Evolutionary conservation across 768 basidiomycete genomes (phyloP).

Genomic region (Termitomyces sp.): DNA sequence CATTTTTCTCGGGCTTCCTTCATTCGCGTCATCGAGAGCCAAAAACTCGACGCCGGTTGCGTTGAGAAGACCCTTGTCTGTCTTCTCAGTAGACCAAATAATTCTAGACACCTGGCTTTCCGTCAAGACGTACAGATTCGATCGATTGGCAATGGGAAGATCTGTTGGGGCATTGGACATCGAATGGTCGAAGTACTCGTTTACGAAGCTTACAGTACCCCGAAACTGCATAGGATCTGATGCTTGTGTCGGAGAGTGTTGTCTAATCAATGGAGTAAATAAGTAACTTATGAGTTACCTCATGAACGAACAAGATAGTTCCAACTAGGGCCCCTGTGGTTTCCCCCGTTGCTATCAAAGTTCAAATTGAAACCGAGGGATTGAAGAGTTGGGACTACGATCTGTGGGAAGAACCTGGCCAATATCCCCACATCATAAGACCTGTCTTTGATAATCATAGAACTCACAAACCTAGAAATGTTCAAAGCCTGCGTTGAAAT

Average conservation of each 20-base stretch:
- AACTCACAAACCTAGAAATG: slow-evolving; percentile 6
- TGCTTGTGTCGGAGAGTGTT: slow-evolving; percentile 7
- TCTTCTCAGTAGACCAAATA: slow-evolving; percentile 2
- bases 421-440: neutral
- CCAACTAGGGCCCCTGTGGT: slow-evolving; percentile 12
- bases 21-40: neutral
- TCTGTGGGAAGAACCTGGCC: neutral
- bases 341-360: slow-evolving; percentile 11
- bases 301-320: slow-evolving; percentile 3
- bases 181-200: neutral
- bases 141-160: slow-evolving; percentile 9
- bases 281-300: neutral
- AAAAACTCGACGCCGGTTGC: slow-evolving; percentile 12
- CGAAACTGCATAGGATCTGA: slow-evolving; percentile 12
- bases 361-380: slow-evolving; percentile 8
- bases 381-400: slow-evolving; percentile 11
- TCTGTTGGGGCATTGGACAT: neutral
- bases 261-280: slow-evolving; percentile 1
- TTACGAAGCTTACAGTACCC: slow-evolving; percentile 7
- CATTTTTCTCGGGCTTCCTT: neutral
- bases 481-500: slow-evolving; percentile 10
- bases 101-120: slow-evolving; percentile 11
- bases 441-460: neutral
- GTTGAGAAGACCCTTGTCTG: neutral
- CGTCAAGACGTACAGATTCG: slow-evolving; percentile 5